Evolutionary conservation across 768 basidiomycete genomes (phyloP).

Genomic region (Auricularia cornea): DNA sequence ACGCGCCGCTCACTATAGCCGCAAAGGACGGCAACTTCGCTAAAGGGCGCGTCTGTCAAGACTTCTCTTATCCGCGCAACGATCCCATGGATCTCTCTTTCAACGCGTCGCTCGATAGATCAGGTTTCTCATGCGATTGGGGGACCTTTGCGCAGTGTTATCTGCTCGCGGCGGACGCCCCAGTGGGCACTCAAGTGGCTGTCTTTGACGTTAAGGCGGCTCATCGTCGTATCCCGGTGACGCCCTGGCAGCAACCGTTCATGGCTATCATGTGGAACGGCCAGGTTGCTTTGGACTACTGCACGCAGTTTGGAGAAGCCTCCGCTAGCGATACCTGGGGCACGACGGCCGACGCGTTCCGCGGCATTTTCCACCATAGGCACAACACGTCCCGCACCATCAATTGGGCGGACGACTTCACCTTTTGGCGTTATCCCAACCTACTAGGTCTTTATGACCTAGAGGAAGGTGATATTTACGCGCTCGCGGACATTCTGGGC

Average conservation of each 20-base stretch:
- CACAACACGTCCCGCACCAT: background rate
- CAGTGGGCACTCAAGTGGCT: constrained; percentile 19
- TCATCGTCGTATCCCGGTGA: background rate
- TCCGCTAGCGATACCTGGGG: background rate
- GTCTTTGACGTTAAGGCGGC: background rate
- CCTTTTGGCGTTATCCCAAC: background rate
- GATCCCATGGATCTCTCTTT: constrained; percentile 18
- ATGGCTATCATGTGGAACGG: constrained; percentile 17
- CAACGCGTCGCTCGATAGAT: constrained; percentile 22
- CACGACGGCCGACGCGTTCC: background rate
- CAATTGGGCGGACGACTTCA: background rate
- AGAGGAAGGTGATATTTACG: background rate
- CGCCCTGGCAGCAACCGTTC: constrained; percentile 29
- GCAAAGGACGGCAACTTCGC: constrained; percentile 9
- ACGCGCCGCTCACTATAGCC: constrained; percentile 22
- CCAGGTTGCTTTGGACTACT: background rate
- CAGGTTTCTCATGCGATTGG: constrained; percentile 29
- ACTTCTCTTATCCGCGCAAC: constrained; percentile 2
- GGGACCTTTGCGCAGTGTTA: constrained; percentile 23
- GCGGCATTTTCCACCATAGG: background rate
- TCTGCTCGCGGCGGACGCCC: constrained; percentile 19
- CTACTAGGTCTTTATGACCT: background rate
- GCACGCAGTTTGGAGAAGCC: background rate
- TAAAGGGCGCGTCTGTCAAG: background rate
- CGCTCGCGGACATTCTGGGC: background rate